A percentile compares a stretch with the other conserved stretches of the same genome.
Evolutionary conservation across 768 basidiomycete genomes (phyloP).

Genomic region (Mycena capillaripes): DNA sequence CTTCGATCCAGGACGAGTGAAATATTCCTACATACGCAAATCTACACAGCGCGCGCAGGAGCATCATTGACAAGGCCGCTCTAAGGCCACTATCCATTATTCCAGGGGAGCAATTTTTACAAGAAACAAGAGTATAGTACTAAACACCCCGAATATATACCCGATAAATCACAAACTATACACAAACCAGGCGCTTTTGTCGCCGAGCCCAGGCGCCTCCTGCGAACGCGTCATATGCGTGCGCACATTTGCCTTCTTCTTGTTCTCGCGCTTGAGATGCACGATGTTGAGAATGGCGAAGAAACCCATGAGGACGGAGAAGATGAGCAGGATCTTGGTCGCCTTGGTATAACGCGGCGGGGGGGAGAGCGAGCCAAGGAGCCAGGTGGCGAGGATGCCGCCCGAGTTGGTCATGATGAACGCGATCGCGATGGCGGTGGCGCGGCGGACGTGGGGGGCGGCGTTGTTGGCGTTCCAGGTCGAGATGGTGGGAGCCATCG

Average conservation of each 20-base stretch:
- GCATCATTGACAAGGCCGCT: neutral
- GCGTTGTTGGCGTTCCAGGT: conserved; percentile 68
- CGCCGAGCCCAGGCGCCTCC: conserved; percentile 60
- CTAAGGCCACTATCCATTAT: neutral
- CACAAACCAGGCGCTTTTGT: conserved; percentile 67
- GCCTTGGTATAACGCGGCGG: conserved; percentile 55
- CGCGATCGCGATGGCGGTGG: conserved; percentile 59
- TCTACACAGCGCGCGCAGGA: no score
- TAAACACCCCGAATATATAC: conserved; percentile 11
- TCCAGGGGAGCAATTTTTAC: neutral
- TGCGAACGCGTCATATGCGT: conserved; percentile 44
- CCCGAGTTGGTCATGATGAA: conserved; percentile 59
- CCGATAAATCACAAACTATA: conserved; percentile 49
- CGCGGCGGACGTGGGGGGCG: conserved; percentile 61
- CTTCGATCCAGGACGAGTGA: no score
- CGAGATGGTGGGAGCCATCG: conserved; percentile 53
- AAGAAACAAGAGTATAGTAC: neutral
- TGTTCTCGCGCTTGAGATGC: conserved; percentile 46
- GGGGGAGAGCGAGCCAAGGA: conserved; percentile 53
- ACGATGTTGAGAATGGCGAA: conserved; percentile 42
- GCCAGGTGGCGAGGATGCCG: conserved; percentile 60
- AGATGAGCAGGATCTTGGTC: conserved; percentile 41
- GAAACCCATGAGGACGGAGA: conserved; percentile 43
- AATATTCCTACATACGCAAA: no score
- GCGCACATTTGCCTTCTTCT: conserved; percentile 57